phyloP scores from a whole-genome alignment of 176 grass and related monocot species.

The Hordeum marinum region DNA sequence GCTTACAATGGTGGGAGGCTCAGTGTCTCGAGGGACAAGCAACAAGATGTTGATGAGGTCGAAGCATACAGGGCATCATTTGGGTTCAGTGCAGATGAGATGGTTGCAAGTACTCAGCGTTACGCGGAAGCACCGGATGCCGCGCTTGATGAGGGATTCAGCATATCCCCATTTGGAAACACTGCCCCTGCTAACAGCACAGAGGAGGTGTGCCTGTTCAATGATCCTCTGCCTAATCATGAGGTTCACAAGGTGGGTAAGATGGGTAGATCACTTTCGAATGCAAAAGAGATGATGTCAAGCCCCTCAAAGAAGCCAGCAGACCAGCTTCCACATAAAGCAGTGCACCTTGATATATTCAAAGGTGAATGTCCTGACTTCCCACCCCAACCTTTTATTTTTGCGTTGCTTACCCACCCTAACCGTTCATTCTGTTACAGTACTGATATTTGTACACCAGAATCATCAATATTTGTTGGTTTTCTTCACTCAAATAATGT shows the following conservation, averaged over 20 bases:
- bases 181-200: constrained; percentile 19
- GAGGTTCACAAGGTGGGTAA: constrained; percentile 45
- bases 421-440: background rate
- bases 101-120: constrained; percentile 49
- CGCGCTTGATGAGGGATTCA: constrained; percentile 69
- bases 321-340: constrained; percentile 33
- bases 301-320: constrained; percentile 33
- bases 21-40: constrained; percentile 85
- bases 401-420: no score
- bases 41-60: constrained; percentile 73
- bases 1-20: constrained; percentile 55
- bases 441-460: background rate
- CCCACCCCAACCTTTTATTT: no score
- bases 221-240: constrained; percentile 38
- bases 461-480: background rate
- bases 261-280: constrained; percentile 28
- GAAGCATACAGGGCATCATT: constrained; percentile 96
- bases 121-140: constrained; percentile 64
- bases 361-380: constrained; percentile 22
- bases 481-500: background rate
- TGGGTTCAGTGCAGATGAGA: constrained; percentile 89
- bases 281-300: constrained; percentile 20
- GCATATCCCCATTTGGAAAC: constrained; percentile 77
- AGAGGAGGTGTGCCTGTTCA: constrained; percentile 11
- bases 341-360: constrained; percentile 27